Conservation (phyloP, 495 filamentous ascomycete species). For the Penicillium tannophilum region DNA sequence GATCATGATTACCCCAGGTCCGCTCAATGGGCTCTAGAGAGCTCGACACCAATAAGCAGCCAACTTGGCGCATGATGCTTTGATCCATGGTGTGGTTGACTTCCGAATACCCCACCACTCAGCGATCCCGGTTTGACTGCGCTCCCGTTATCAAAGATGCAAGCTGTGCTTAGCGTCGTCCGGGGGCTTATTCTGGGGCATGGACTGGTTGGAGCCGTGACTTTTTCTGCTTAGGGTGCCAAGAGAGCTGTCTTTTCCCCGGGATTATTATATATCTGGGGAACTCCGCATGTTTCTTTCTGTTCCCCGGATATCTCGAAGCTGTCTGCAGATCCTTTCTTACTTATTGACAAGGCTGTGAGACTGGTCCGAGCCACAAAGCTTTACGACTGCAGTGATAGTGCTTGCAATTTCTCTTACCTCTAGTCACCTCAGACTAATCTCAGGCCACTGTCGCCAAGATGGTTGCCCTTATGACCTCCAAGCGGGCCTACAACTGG, state of each 20-base stretch:
- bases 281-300: conserved; percentile 12
- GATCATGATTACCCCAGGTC: conserved; percentile 31
- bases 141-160: conserved; percentile 24
- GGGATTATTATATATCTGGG: conserved; percentile 24
- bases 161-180: conserved; percentile 24
- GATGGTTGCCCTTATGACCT: conserved; percentile 25
- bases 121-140: conserved; percentile 24
- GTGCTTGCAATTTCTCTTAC: background rate
- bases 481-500: conserved; percentile 45
- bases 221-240: conserved; percentile 16
- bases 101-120: conserved; percentile 36
- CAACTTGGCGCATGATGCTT: background rate
- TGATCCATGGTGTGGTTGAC: conserved; percentile 18
- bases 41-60: conserved; percentile 18
- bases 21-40: background rate
- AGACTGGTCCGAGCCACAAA: background rate
- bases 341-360: conserved; percentile 7
- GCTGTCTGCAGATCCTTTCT: conserved; percentile 3
- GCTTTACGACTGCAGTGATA: background rate
- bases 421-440: background rate
- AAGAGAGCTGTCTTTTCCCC: conserved; percentile 9
- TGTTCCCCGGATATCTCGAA: conserved; percentile 8
- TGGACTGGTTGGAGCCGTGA: conserved; percentile 21
- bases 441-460: conserved; percentile 3
- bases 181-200: conserved; percentile 15